Evolutionary conservation across 179 eudicot genomes (phyloP).

Genomic region (Actinidia polygama): DNA sequence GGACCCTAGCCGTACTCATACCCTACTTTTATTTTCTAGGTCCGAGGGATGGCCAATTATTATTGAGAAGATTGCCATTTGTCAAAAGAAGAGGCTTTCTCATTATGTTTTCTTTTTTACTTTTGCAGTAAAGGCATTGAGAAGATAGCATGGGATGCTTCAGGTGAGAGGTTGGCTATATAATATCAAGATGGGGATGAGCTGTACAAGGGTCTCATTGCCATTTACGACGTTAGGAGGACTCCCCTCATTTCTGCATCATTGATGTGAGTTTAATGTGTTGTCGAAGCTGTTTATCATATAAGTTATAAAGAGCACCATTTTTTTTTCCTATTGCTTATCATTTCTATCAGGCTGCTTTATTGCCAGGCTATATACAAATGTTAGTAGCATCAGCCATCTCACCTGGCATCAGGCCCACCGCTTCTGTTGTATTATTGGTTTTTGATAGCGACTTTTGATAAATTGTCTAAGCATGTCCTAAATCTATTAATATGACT

Average conservation of each 20-base stretch:
- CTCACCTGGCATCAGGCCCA: background rate
- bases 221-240: conserved; percentile 83
- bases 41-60: background rate
- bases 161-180: conserved; percentile 94
- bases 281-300: background rate
- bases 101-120: conserved; percentile 18
- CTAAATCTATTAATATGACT: background rate
- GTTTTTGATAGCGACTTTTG: background rate
- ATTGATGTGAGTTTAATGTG: conserved; percentile 64
- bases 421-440: background rate
- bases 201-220: conserved; percentile 82
- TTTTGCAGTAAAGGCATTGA: conserved; percentile 71
- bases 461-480: background rate
- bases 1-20: background rate
- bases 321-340: background rate
- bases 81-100: background rate
- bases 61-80: too few species aligned
- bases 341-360: background rate
- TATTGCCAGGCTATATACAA: background rate
- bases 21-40: background rate
- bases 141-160: conserved; percentile 98
- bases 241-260: conserved; percentile 84
- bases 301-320: background rate
- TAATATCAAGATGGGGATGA: conserved; percentile 87
- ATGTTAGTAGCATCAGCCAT: background rate